Evolutionary conservation across 768 basidiomycete genomes (phyloP), one percentile per base, ranked within the genome.

Genomic region (Phaffia australis): DNA sequence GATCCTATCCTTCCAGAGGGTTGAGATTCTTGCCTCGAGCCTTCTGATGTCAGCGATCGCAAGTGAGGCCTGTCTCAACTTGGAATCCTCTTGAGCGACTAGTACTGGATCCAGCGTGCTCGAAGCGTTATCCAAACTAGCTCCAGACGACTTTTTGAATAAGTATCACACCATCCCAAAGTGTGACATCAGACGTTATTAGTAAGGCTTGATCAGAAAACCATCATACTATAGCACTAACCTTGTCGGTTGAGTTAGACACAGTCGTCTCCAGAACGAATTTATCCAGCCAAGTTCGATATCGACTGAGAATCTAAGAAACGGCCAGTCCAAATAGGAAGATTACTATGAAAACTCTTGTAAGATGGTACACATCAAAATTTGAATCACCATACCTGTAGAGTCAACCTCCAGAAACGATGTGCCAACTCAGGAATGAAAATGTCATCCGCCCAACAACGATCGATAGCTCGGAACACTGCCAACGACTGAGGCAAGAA

Each of bases 401-500:
- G 77, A 7, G 86, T 88, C 65, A 98, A 78, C 72, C 82, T 84
- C 95, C 94, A 98, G 75, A 98, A 98, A 59, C 87, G 82, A 76
- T 85, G 81, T 47, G 83, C 82, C 15, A 98, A 77, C 66, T 91
- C 87, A 1, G 87, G 85, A 51, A 98, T 84, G 75, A 83, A 93
- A 9, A 95, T 81, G 60, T 90, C 86, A 21, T 84, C 82, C 65
- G 85, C 87, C 94, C 94, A 98, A 73, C 91, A 90, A 8, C 82
- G 81, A 48, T 81, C 78, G 23, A 95, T 79, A 3, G 89, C 88
- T 52, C 80, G 77, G 84, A 86, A 89, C 0, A 86, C 79, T 2
- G 84, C 83, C 46, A 69, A 66, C 1, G 69, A 66, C 49, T 73
- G 72, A 49, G 67, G 54, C 50, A 73, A 63, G 16, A 70, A 63